phyloP scores from a whole-genome alignment of 2,329 filamentous ascomycete genomes.

The Fusarium sp. region DNA sequence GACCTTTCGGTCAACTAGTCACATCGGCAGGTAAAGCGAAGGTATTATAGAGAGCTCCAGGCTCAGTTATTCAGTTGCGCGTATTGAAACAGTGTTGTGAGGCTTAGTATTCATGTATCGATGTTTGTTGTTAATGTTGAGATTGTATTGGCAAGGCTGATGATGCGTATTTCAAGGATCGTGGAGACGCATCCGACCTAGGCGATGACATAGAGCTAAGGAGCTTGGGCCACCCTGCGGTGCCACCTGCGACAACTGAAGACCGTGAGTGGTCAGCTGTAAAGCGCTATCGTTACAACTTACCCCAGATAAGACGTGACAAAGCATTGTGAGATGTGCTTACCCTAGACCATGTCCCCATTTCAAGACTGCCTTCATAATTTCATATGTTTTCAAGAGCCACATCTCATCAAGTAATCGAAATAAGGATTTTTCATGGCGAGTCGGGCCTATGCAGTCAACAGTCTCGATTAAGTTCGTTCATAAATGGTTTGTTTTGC shows the following conservation, averaged over 20 bases:
- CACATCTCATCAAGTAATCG: background rate
- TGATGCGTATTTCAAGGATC: constrained; percentile 11
- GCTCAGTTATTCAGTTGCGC: background rate
- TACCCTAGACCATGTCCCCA: constrained; percentile 18
- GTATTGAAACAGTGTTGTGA: background rate
- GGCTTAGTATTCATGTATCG: background rate
- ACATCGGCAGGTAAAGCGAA: constrained; percentile 21
- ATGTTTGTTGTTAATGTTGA: constrained; percentile 16
- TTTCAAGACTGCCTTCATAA: background rate
- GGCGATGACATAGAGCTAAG: constrained; percentile 26
- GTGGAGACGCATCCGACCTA: background rate
- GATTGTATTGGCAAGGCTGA: constrained; percentile 34
- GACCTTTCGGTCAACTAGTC: constrained; percentile 35
- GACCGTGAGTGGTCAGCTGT: constrained; percentile 21
- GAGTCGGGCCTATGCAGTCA: background rate
- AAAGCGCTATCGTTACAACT: background rate
- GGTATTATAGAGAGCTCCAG: background rate
- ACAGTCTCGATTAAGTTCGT: background rate
- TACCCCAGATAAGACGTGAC: constrained; percentile 4
- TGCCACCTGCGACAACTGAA: constrained; percentile 23
- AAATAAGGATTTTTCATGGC: background rate
- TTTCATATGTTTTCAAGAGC: too few species aligned
- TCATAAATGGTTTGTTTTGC: background rate
- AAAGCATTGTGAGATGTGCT: constrained; percentile 1
- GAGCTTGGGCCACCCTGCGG: constrained; percentile 36